Evolutionary conservation across 345 rosid genomes (phyloP).

Genomic region (Citrus mangshanensis): DNA sequence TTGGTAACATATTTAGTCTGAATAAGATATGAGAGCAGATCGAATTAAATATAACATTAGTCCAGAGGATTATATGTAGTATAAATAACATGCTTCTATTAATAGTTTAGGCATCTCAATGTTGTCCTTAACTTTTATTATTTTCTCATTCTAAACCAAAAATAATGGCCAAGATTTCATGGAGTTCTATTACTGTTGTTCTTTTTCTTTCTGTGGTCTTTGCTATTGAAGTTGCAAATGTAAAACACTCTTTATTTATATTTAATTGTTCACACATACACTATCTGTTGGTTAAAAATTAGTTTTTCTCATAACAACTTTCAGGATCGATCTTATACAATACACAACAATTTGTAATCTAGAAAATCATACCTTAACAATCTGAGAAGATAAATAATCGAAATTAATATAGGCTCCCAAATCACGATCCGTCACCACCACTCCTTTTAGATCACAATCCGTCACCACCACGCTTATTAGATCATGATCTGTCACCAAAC

Average conservation of each 20-base stretch:
- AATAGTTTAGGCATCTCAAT: not conserved
- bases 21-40: not conserved
- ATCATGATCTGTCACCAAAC: too few relatives aligned
- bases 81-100: not conserved
- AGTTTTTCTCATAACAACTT: too few relatives aligned
- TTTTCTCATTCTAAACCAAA: not conserved
- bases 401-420: too few relatives aligned
- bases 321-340: too few relatives aligned
- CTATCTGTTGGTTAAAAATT: not conserved
- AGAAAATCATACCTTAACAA: too few relatives aligned
- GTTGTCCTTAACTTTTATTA: not conserved
- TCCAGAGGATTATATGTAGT: not conserved
- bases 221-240: not conserved
- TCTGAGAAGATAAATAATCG: too few relatives aligned
- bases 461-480: too few relatives aligned
- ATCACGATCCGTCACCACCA: too few relatives aligned
- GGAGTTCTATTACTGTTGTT: not conserved
- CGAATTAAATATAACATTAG: not conserved
- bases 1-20: not conserved
- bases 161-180: constrained; percentile 10
- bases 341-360: rapidly evolving
- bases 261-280: not conserved
- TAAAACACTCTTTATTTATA: not conserved
- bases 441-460: rapidly evolving
- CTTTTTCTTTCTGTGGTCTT: not conserved